These are phyloP conservation scores for Trichopus zeylanicus DNA, from an alignment of 116 monocot genomes.

Conservation along the genomic window DNA sequence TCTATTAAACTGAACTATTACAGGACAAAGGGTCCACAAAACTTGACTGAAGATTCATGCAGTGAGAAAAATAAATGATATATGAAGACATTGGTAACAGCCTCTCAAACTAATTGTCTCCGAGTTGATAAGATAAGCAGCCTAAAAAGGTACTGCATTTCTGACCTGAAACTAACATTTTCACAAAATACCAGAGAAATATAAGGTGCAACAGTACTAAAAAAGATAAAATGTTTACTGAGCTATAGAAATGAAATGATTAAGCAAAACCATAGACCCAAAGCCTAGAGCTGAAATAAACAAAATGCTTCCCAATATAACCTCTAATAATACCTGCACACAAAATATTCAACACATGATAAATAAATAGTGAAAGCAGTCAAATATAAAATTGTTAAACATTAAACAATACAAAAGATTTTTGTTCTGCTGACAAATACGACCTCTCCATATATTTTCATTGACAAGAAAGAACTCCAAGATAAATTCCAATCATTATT, in stretches of 20 bases:
- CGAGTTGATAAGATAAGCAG: too few species aligned
- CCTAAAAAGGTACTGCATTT: too few species aligned
- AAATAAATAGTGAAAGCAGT: not conserved
- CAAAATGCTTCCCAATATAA: slow-evolving; percentile 45
- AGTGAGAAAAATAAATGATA: too few species aligned
- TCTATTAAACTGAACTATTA: too few species aligned
- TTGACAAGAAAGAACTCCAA: slow-evolving; percentile 12
- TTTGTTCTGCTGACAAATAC: not conserved
- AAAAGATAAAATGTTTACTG: slow-evolving; percentile 17
- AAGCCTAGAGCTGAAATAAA: slow-evolving; percentile 34
- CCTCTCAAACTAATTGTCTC: too few species aligned
- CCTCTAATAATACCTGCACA: slow-evolving; percentile 40
- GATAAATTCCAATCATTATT: slow-evolving; percentile 36
- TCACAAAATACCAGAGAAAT: too few species aligned
- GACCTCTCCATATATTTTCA: slow-evolving; percentile 55
- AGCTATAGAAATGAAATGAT: slow-evolving; percentile 12
- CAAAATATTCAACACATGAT: not conserved
- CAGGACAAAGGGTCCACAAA: not conserved
- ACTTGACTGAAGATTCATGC: too few species aligned
- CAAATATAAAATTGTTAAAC: too few species aligned
- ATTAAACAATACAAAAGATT: too few species aligned
- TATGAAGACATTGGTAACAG: too few species aligned
- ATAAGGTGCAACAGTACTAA: too few species aligned
- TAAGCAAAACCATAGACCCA: slow-evolving; percentile 29
- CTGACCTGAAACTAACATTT: too few species aligned